Percentiles rank a stretch among this genome's conserved stretches.
Evolutionary conservation across 2,329 filamentous ascomycete species (phyloP).

Genomic region (Pseudohalonectria lignicola): DNA sequence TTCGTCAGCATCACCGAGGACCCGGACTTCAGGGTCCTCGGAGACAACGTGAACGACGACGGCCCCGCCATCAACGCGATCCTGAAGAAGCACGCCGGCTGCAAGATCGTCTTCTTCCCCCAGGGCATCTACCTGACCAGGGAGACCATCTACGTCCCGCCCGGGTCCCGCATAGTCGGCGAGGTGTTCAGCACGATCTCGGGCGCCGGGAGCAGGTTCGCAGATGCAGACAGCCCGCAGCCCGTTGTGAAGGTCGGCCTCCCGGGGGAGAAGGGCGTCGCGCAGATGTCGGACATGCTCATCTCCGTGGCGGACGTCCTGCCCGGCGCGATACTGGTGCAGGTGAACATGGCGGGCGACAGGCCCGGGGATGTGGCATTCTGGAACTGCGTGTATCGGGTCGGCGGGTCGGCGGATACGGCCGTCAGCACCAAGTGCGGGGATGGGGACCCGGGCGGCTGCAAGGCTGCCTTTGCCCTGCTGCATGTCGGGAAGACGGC

Average conservation of each 20-base stretch:
- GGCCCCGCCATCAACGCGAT: slow-evolving; percentile 18
- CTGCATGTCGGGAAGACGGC: slow-evolving; percentile 35
- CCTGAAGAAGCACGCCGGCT: slow-evolving; percentile 16
- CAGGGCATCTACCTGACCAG: slow-evolving; percentile 43
- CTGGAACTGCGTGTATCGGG: slow-evolving; percentile 23
- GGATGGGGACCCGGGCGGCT: slow-evolving; percentile 18
- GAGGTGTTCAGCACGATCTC: slow-evolving; percentile 42
- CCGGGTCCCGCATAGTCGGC: slow-evolving; percentile 39
- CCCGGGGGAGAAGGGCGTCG: slow-evolving; percentile 42
- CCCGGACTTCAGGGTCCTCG: slow-evolving; percentile 22
- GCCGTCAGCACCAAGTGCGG: slow-evolving; percentile 25
- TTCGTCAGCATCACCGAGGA: slow-evolving; percentile 35
- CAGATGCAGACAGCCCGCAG: slow-evolving; percentile 36
- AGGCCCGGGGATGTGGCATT: slow-evolving; percentile 32
- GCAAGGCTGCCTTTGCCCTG: slow-evolving; percentile 34
- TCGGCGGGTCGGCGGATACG: slow-evolving; percentile 31
- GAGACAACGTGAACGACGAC: slow-evolving; percentile 26
- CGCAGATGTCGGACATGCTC: slow-evolving; percentile 57
- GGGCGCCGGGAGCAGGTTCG: slow-evolving; percentile 37
- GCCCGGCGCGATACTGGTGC: slow-evolving; percentile 42
- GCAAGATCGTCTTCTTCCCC: slow-evolving; percentile 41
- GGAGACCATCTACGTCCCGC: slow-evolving; percentile 37
- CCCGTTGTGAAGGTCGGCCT: slow-evolving; percentile 49
- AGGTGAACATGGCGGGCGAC: slow-evolving; percentile 23
- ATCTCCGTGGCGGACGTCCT: slow-evolving; percentile 50